Evolutionary conservation across 148 eudicot genomes (phyloP), one percentile per base, ranked within the genome.

Genomic region (Limonium bicolor): DNA sequence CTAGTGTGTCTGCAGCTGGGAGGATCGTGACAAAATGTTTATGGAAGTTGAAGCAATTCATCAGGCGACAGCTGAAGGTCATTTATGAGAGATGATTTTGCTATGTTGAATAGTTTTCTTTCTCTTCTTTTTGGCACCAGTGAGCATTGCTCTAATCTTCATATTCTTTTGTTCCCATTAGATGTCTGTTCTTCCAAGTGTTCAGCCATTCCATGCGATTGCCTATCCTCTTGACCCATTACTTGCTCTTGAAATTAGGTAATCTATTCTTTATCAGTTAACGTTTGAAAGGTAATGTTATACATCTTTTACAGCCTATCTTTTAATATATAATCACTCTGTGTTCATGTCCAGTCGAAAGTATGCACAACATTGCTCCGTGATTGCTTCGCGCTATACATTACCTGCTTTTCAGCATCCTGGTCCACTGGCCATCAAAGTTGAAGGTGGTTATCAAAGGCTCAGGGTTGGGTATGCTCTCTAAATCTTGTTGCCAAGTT

Each of bases 191-290:
- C 73, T 88, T 67, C 96, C 96, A 34, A 88, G 96, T 59, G 96
- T 88, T 30, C 94, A 83, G 57, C 96, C 96, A 49, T 88, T 88
- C 58, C 94, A 88, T 72, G 94, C 96, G 17, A 83, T 88, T 48
- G 96, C 96, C 7, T 88, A 88, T 64, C 96, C 96, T 18, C 75
- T 88, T 61, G 96, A 83, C 64, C 79, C 92, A 19, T 21, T 77
- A 48, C 81, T 83, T 59, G 94, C 96, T 45, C 72, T 88, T 43
- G 92, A 88, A 50, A 88, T 88, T 41, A 88, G 96, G 96, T 70
- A 51, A 31, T 28, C 5, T 29, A 16, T 40, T 22, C 38, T 3
- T 16, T 18, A 27, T 30, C 32, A 17, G 36, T 18, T 11, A 3
- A n/a, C 20, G 6, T 52, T 22, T 18, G 24, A 40, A 27, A 11